Base-by-base conservation (phyloP, 495 filamentous ascomycete genomes). In the Opeltia flavorubescens region DNA sequence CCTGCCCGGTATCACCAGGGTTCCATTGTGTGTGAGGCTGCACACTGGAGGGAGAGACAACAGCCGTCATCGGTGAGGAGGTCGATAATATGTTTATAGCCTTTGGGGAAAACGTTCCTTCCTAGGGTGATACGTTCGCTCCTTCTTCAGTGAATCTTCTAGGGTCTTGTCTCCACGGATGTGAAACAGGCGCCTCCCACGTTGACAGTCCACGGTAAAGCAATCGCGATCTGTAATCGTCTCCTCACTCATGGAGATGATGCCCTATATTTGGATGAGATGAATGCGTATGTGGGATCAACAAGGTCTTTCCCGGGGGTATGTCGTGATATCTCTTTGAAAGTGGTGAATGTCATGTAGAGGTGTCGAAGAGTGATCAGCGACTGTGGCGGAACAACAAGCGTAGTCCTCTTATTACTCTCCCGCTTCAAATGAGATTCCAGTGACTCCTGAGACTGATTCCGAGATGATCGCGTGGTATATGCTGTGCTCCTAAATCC, bases 31-130 rank as follows among this genome's bases (percentile, higher is more conserved):
- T 66, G 62, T 72, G 66, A 62, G 77, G 71, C 60, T 88, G 80
- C 64, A 95, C 88, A 66, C 80, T 89, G 64, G 85, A 85, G 51
- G 84, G 87, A 68, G 79, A 85, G 59, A 88, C 91, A 66, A 98
- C 89, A 65, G 91, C 91, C 76, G 91, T 98, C 91, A 98, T 98
- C 62, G 61, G 55, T 51, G 53, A 51, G 46, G 55, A 55, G 45
- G 39, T 41, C 42, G 28, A 18, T 30, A 13, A 26, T 44, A 13
- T 23, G 21, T 28, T 3, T 13, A 29, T 6, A 36, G 12, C 9
- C 11, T 5, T 5, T 45, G 43, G 5, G 34, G 20, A 9, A 12
- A 17, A 17, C 8, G 34, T 18, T 36, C 15, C n/a, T 28, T 23
- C 25, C 6, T 44, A 30, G 12, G n/a, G 1, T 28, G 18, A 12